Conservation (phyloP, 345 rosid genomes). For the Salix suchowensis region DNA sequence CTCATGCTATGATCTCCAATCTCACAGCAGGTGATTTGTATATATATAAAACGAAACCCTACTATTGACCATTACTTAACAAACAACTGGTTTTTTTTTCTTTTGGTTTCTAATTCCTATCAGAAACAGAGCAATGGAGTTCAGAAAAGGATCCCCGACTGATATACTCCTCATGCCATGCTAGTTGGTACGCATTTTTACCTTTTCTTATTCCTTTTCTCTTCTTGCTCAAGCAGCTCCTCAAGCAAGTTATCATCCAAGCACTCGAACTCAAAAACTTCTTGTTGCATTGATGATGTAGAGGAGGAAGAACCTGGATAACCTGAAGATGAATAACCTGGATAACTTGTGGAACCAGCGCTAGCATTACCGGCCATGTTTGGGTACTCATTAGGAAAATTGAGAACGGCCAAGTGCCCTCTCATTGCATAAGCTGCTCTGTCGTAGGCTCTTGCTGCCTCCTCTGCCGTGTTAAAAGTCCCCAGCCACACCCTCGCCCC, state of each 20-base stretch:
- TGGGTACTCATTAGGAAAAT: slow-evolving; percentile 75
- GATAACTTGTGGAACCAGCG: background rate
- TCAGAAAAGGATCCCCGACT: background rate
- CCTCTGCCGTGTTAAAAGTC: slow-evolving; percentile 81
- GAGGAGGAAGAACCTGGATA: background rate
- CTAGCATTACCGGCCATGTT: background rate
- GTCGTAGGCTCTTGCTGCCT: slow-evolving; percentile 83
- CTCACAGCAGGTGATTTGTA: background rate
- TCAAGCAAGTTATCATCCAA: slow-evolving; percentile 72
- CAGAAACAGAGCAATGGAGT: background rate
- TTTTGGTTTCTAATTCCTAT: background rate
- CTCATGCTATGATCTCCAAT: background rate
- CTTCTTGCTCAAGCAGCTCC: slow-evolving; percentile 67
- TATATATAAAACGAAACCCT: background rate
- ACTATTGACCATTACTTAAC: background rate
- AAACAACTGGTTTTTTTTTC: background rate
- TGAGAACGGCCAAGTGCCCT: slow-evolving; percentile 74
- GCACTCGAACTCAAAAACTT: slow-evolving; percentile 77
- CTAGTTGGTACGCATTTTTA: background rate
- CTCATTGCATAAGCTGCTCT: slow-evolving; percentile 83
- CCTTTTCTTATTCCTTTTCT: slow-evolving; percentile 34
- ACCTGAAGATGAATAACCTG: background rate
- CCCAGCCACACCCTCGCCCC: slow-evolving; percentile 93
- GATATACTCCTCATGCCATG: background rate
- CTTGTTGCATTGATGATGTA: slow-evolving; percentile 27